These are phyloP conservation scores for Leccinum subgranulosum DNA, from an alignment of 768 basidiomycete genomes.

Conservation along the genomic window DNA sequence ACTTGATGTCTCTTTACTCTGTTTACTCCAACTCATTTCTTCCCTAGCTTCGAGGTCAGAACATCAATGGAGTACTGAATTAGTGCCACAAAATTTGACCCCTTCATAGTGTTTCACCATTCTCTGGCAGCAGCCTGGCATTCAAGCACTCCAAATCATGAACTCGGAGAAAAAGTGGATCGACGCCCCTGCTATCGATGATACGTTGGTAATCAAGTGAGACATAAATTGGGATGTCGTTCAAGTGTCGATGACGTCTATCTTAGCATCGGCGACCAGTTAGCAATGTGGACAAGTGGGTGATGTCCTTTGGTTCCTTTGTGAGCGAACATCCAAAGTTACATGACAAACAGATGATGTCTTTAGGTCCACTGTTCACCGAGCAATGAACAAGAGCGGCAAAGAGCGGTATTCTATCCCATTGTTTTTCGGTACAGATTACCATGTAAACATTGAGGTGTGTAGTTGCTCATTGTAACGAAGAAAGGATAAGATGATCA, in stretches of 20 bases:
- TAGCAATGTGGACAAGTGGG: constrained; percentile 87
- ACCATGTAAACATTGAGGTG: constrained; percentile 78
- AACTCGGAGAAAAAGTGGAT: constrained; percentile 81
- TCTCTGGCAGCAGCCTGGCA: constrained; percentile 72
- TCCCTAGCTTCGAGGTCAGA: constrained; percentile 41
- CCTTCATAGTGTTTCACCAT: constrained; percentile 75
- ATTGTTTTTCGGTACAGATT: constrained; percentile 88
- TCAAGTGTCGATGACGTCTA: constrained; percentile 23
- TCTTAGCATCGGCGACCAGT: constrained; percentile 77
- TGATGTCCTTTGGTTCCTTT: not conserved
- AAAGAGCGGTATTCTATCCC: constrained; percentile 79
- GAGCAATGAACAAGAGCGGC: constrained; percentile 76
- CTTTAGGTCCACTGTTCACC: constrained; percentile 88
- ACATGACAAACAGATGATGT: constrained; percentile 58
- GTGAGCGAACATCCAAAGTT: not conserved
- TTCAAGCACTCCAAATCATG: constrained; percentile 77
- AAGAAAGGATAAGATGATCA: not conserved
- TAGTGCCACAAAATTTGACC: not conserved
- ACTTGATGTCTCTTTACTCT: not conserved
- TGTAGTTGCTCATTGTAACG: constrained; percentile 8
- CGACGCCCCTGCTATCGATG: constrained; percentile 70
- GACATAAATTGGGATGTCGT: constrained; percentile 7
- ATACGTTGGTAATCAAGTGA: constrained; percentile 85
- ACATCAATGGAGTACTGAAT: not conserved
- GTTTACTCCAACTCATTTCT: not conserved